Conservation (phyloP, 2,329 filamentous ascomycete genomes). For the Stachybotrys elegans region DNA sequence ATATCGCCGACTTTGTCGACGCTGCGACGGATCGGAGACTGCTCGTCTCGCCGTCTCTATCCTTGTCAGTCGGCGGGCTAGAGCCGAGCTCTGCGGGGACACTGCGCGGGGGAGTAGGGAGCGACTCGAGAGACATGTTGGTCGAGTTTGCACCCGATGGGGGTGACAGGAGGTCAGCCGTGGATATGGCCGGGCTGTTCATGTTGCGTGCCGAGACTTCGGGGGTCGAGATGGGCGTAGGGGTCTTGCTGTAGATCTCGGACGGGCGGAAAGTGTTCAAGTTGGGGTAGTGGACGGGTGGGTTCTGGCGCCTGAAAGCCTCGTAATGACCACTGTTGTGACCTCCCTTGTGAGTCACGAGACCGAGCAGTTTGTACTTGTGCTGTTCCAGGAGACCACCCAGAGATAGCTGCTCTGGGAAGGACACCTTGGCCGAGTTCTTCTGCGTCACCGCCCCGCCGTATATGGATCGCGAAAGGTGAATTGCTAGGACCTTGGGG, state of each 20-base stretch:
- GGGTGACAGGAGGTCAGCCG: conserved; percentile 40
- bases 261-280: conserved; percentile 73
- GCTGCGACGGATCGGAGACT: conserved; percentile 53
- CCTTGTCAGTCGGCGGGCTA: conserved; percentile 21
- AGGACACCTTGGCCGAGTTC: conserved; percentile 89
- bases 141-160: conserved; percentile 28
- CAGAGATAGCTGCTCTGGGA: conserved; percentile 79
- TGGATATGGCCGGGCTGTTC: conserved; percentile 40
- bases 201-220: conserved; percentile 31
- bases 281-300: conserved; percentile 76
- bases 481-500: conserved; percentile 84
- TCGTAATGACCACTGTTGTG: conserved; percentile 98
- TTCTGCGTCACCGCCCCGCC: conserved; percentile 78
- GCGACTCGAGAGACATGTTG: conserved; percentile 32
- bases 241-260: conserved; percentile 63
- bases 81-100: conserved; percentile 21
- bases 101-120: conserved; percentile 23
- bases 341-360: conserved; percentile 92
- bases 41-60: conserved; percentile 42
- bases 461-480: conserved; percentile 90
- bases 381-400: conserved; percentile 74
- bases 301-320: conserved; percentile 82
- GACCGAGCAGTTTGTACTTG: conserved; percentile 77
- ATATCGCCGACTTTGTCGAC: conserved; percentile 51
- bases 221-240: conserved; percentile 48